Conservation (phyloP, 352 stramenopile species). For the Phytopythium delawarense region DNA sequence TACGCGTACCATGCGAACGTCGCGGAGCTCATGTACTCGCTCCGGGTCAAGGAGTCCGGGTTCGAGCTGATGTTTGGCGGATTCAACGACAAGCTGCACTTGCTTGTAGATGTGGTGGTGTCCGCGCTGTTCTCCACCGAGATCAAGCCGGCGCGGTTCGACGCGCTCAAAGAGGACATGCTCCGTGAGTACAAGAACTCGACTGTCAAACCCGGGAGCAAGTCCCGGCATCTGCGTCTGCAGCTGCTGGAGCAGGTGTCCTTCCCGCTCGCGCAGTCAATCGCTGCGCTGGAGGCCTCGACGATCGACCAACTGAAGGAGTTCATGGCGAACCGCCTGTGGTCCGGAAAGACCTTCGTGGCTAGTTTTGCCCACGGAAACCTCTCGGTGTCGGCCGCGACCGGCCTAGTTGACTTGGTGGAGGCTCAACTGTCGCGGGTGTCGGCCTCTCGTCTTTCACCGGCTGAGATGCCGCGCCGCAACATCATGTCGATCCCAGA, state of each 20-base stretch:
- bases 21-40: conserved; percentile 64
- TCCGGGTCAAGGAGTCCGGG: conserved; percentile 56
- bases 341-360: conserved; percentile 41
- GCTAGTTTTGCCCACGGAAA: conserved; percentile 77
- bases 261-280: conserved; percentile 41
- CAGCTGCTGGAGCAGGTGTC: conserved; percentile 50
- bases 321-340: conserved; percentile 45
- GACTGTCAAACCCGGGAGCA: conserved; percentile 47
- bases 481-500: conserved; percentile 57
- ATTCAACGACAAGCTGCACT: conserved; percentile 71
- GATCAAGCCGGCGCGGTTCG: conserved; percentile 49
- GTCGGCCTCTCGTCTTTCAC: conserved; percentile 10
- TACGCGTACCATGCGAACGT: conserved; percentile 75
- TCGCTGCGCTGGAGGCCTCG: conserved; percentile 37
- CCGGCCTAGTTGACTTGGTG: conserved; percentile 31
- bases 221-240: conserved; percentile 62
- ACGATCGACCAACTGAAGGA: conserved; percentile 32
- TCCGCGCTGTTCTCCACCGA: conserved; percentile 43
- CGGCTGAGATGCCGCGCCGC: conserved; percentile 36
- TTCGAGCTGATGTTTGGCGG: conserved; percentile 69
- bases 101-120: conserved; percentile 62
- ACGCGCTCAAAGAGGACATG: conserved; percentile 64
- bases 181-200: conserved; percentile 66
- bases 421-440: conserved; percentile 39
- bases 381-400: conserved; percentile 28